Evolutionary conservation across 352 stramenopile genomes (phyloP), one percentile per base, ranked within the genome.

Genomic region (Phytopythium montanum): DNA sequence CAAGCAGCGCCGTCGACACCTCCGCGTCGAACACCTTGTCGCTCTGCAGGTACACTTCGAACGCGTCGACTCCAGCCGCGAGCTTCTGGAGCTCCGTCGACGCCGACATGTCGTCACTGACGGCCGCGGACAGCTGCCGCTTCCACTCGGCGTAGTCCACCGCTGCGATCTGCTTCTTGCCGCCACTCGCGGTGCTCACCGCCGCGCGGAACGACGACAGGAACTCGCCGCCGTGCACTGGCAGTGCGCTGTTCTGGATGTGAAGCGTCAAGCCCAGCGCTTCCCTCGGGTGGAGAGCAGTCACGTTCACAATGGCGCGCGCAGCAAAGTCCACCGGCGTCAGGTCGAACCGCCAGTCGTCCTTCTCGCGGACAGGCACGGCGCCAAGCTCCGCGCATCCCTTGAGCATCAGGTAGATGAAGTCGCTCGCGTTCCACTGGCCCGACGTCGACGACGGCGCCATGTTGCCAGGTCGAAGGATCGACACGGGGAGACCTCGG

Each of bases 261-360:
- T 90, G 81, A 52, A 92, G 69, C 54, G 81, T 87, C 64, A 87
- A 75, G 7, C 82, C 82, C 2, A 92, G 65, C 23, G 76, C 66
- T 25, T 80, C 73, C 25, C 69, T 72, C 6, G 82, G 80, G 53
- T 72, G 75, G 25, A 83, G 58, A 29, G 70, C 80, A n/a, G 75
- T 65, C 39, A 97, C 80, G 60, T 94, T 74, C 36, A 94, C 77
- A 33, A 97, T 88, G 31, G 89, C 82, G 34, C 78, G 81, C 21
- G 89, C 87, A 10, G 91, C 91, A 68, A 96, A 97, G 68, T 97
- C 87, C 34, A 97, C 88, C 1, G 92, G 89, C n/a, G 92, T 98
- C 70, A 96, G 80, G 63, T 98, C 92, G 45, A 97, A 92, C 55
- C 70, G 77, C 85, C 88, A 97, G 51, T 86, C 75, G 19, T 50